A percentile compares a stretch with the other conserved stretches of the same genome.
phyloP scores from a whole-genome alignment of 1,284 basidiomycete genomes.

The Anthracocystis setariae region DNA sequence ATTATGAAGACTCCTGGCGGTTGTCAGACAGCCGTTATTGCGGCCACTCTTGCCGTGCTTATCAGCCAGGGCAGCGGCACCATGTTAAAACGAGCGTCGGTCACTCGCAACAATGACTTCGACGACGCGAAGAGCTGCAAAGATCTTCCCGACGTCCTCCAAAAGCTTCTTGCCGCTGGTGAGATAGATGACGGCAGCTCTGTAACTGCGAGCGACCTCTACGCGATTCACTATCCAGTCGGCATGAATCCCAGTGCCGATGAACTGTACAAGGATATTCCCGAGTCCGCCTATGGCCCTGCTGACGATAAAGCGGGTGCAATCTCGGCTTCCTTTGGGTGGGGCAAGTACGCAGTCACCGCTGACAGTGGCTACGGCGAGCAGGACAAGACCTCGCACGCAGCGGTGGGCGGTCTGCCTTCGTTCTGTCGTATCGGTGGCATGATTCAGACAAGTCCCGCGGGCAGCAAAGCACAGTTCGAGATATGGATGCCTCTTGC shows the following conservation, averaged over 20 bases:
- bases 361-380: slow-evolving; percentile 46
- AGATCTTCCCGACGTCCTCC: slow-evolving; percentile 19
- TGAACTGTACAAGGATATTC: slow-evolving; percentile 32
- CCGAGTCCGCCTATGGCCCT: slow-evolving; percentile 13
- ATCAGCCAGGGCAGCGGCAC: background rate
- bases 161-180: slow-evolving; percentile 20
- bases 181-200: slow-evolving; percentile 4
- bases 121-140: slow-evolving; percentile 16
- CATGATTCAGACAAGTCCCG: slow-evolving; percentile 21
- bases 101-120: background rate
- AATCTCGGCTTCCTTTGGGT: slow-evolving; percentile 27
- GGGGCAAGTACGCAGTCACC: slow-evolving; percentile 19
- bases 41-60: background rate
- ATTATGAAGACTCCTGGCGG: slow-evolving; percentile 4
- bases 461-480: slow-evolving; percentile 27
- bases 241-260: slow-evolving; percentile 35
- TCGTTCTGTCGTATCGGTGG: slow-evolving; percentile 52
- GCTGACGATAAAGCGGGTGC: slow-evolving; percentile 28
- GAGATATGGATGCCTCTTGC: slow-evolving; percentile 50
- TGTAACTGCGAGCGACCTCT: slow-evolving; percentile 8
- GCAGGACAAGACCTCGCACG: background rate
- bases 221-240: slow-evolving; percentile 19
- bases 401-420: slow-evolving; percentile 35
- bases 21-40: background rate
- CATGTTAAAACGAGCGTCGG: slow-evolving; percentile 2